Percentiles rank a stretch among this genome's conserved stretches.
Evolutionary conservation across 2,329 filamentous ascomycete species (phyloP).

Genomic region (Scytalidium lignicola): DNA sequence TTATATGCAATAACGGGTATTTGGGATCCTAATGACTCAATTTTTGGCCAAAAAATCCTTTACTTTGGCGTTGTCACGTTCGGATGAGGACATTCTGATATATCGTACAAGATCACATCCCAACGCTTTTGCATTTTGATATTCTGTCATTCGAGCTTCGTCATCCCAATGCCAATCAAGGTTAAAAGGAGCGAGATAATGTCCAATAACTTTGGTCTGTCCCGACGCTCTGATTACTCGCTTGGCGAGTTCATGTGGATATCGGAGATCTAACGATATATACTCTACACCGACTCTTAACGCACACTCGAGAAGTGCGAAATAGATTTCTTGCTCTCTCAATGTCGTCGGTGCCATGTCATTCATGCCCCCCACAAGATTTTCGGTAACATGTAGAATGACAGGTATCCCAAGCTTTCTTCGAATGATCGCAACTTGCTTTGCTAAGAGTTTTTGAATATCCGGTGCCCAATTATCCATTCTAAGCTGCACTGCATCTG

Average conservation of each 20-base stretch:
- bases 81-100: conserved; percentile 42
- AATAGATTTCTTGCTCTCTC: conserved; percentile 36
- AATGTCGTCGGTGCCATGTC: conserved; percentile 13
- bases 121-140: conserved; percentile 42
- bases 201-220: conserved; percentile 48
- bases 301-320: conserved; percentile 56
- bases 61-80: conserved; percentile 43
- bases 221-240: conserved; percentile 43
- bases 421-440: conserved; percentile 52
- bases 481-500: conserved; percentile 55
- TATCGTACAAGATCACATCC: conserved; percentile 54
- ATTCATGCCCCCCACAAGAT: background rate
- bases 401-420: conserved; percentile 52
- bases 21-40: conserved; percentile 17
- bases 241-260: conserved; percentile 38
- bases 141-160: conserved; percentile 40
- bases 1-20: conserved; percentile 45
- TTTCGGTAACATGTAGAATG: conserved; percentile 51
- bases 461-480: conserved; percentile 52
- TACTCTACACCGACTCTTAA: conserved; percentile 63
- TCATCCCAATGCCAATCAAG: conserved; percentile 41
- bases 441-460: conserved; percentile 44
- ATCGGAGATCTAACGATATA: conserved; percentile 56
- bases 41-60: conserved; percentile 19
- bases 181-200: conserved; percentile 34